Base-by-base conservation (phyloP, 2,329 filamentous ascomycete species). In the Geosmithia putterillii region DNA sequence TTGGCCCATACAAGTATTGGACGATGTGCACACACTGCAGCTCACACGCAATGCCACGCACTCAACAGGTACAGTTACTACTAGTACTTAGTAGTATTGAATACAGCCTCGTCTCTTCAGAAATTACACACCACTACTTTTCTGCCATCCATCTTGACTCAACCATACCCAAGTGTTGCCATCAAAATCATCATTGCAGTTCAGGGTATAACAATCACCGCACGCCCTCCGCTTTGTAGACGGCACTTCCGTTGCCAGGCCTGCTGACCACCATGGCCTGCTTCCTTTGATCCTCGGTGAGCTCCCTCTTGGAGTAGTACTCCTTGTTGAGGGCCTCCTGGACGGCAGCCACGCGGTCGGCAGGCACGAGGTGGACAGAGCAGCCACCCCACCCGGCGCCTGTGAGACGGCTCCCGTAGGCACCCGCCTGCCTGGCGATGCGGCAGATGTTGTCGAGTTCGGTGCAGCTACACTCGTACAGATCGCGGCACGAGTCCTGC, bases 301-400 rank as follows among this genome's bases (percentile, higher is more conserved):
- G 54, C 6, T 69, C 57, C 51, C 74, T 73, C 67, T 82, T 83
- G 44, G 73, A 66, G 61, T 94, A 96, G 60, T 96, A 98, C 57
- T 88, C 79, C 48, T 74, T 73, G 54, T 84, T 77, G 74, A 92
- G 79, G 5, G 86, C 86, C 54, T 76, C 71, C 59, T 76, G 86
- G 19, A 98, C 85, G 21, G 69, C 76, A 5, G 82, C 79, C 1
- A 95, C 83, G 62, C 83, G 90, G 54, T 87, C 76, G 45, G 79
- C 84, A 0, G 90, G 84, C 42, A 96, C 83, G 45, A 98, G 73
- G 65, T 98, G 92, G 45, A 98, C 90, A 47, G 79, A 92, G 66
- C 92, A 96, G 2, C 92, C 92, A 48, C 92, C 92, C 92, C 92
- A 98, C 3, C 92, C 92, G 1, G 92, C 92, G 35, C 92, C 92